These are phyloP conservation scores for Keithomyces neogunnii DNA, from an alignment of 2,329 filamentous ascomycete genomes.

Conservation along the genomic window DNA sequence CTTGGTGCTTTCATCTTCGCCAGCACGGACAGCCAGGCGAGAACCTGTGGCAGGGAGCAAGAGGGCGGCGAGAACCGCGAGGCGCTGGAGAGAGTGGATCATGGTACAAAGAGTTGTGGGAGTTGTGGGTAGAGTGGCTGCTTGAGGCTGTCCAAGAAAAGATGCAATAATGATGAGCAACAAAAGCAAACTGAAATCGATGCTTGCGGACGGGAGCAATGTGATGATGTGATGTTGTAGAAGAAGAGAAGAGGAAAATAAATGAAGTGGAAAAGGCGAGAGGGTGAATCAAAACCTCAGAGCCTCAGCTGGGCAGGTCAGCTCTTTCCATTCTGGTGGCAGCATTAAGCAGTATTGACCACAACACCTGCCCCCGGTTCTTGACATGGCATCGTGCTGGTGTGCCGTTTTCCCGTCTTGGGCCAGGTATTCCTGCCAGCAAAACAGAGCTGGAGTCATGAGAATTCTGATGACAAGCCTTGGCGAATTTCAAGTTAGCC, in stretches of 20 bases:
- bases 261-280: neutral
- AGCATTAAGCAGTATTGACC: too few relatives aligned
- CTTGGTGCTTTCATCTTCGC: neutral
- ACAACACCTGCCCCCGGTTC: neutral
- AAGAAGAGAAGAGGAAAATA: neutral
- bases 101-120: conserved; percentile 8
- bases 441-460: too few relatives aligned
- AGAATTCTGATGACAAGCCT: too few relatives aligned
- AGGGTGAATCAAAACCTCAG: neutral
- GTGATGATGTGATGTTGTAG: neutral
- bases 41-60: conserved; percentile 8
- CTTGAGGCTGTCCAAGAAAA: conserved; percentile 2
- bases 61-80: conserved; percentile 8
- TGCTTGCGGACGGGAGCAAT: neutral
- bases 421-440: too few relatives aligned
- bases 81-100: conserved; percentile 6
- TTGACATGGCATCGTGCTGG: neutral
- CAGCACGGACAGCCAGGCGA: neutral
- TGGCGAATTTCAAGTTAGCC: too few relatives aligned
- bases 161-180: conserved; percentile 4
- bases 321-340: neutral
- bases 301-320: neutral
- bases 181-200: neutral
- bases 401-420: neutral
- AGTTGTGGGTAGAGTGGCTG: neutral